Evolutionary conservation across 2,329 filamentous ascomycete species (phyloP), one percentile per base, ranked within the genome.

Genomic region (Falciphora oryzae): DNA sequence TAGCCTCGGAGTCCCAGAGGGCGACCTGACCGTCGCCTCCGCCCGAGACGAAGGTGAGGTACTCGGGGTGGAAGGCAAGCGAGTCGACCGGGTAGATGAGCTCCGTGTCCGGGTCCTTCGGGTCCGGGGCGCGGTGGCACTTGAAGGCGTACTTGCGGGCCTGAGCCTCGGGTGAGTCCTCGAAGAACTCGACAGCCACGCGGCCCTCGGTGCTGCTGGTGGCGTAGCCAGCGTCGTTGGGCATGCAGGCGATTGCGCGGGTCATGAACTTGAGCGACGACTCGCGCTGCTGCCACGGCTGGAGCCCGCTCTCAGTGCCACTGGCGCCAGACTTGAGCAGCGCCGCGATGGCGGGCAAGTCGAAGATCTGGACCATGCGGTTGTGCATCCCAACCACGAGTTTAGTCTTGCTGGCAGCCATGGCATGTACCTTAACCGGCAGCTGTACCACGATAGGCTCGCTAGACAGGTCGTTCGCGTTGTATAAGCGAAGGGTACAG

Each of bases 131-230:
- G 5, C 95, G 86, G 77, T 99, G 95, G 77, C 95, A 99, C 77
- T 99, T 99, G 85, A 99, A 99, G 18, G 95, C 95, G 75, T 98
- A 99, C 76, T 97, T 98, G 69, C 93, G 86, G 56, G 91, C 89
- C 78, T 98, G 93, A 4, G 91, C 93, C 75, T 94, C 91, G 57
- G 87, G 81, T 6, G 88, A 91, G 22, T 95, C 91, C 73, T 98
- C 95, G 75, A 99, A 98, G 92, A 93, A 98, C 76, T 99, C 95
- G 1, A 99, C 95, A 0, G 93, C 94, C 2, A 99, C 93, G 70
- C 95, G 88, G 5, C 95, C 95, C 75, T 99, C 95, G 71, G 99
- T 99, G 71, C 89, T 93, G 65, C 87, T 92, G 1, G 90, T 94
- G 13, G 94, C 93, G 75, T 98, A 99, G 6, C 95, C 95, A 14